Evolutionary conservation across 345 rosid species (phyloP).

Genomic region (Odontarrhena argentea): DNA sequence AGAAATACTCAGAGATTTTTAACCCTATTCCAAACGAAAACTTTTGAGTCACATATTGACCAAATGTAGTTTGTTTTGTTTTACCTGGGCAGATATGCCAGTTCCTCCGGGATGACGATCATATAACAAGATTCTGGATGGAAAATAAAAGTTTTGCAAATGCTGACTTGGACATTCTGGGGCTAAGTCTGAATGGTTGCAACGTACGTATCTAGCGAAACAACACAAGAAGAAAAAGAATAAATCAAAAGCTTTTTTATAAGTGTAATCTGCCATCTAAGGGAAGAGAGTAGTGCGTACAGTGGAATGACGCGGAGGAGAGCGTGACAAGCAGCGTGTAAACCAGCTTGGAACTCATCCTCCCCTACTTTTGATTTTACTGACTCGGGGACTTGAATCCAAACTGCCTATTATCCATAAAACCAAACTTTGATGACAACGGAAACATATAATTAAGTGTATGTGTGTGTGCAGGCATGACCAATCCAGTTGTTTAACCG

Average conservation of each 20-base stretch:
- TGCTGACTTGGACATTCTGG: constrained; percentile 82
- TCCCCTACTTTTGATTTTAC: constrained; percentile 54
- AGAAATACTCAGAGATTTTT: constrained; percentile 17
- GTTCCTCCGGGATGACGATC: constrained; percentile 95
- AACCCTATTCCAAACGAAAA: neutral
- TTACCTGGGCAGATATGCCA: constrained; percentile 78
- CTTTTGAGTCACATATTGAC: neutral
- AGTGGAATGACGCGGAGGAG: constrained; percentile 77
- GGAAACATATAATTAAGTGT: neutral
- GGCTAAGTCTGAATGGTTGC: constrained; percentile 87
- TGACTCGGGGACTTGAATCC: constrained; percentile 77
- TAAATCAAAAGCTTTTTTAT: neutral
- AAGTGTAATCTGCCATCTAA: neutral
- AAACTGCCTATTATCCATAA: constrained; percentile 65
- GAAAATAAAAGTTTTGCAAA: constrained; percentile 54
- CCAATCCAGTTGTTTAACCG: too few relatives aligned
- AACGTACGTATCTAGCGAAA: constrained; percentile 56
- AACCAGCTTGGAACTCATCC: constrained; percentile 60
- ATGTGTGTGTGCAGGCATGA: neutral
- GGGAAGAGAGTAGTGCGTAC: constrained; percentile 43
- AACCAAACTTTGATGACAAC: constrained; percentile 6
- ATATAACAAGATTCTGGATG: constrained; percentile 77
- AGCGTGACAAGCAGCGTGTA: constrained; percentile 97
- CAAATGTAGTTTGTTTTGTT: constrained; percentile 10
- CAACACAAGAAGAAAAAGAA: neutral